Evolutionary conservation across 176 grass and related monocot genomes (phyloP).

Genomic region (Carex myosuroides): DNA sequence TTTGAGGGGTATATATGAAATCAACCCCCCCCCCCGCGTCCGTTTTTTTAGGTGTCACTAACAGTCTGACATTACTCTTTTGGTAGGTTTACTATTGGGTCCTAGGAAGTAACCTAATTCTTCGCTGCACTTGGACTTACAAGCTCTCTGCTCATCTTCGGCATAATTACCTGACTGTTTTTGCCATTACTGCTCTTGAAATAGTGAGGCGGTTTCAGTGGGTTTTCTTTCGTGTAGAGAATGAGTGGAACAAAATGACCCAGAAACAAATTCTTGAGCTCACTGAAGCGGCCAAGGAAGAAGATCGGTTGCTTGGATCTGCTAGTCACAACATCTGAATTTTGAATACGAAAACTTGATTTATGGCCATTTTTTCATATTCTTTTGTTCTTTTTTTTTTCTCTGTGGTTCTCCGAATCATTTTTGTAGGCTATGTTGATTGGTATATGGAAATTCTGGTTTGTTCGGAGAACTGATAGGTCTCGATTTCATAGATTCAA

Average conservation of each 20-base stretch:
- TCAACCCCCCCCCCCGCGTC: too few relatives aligned
- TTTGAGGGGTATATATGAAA: too few relatives aligned
- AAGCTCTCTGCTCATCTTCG: slow-evolving; percentile 97
- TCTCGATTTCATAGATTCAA: not conserved
- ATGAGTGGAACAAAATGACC: slow-evolving; percentile 96
- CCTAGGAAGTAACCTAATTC: slow-evolving; percentile 77
- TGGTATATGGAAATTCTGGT: not conserved
- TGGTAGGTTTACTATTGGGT: slow-evolving; percentile 84
- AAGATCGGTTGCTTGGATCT: slow-evolving; percentile 60
- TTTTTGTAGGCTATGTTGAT: slow-evolving; percentile 4
- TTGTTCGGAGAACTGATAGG: slow-evolving; percentile 4
- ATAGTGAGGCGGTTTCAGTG: slow-evolving; percentile 86
- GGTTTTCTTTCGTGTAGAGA: slow-evolving; percentile 96
- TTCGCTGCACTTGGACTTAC: slow-evolving; percentile 96
- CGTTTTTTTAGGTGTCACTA: not conserved
- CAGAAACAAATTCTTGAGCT: slow-evolving; percentile 66
- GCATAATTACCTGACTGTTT: slow-evolving; percentile 92
- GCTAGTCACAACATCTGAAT: slow-evolving; percentile 50
- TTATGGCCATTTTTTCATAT: not conserved
- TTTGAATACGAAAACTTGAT: slow-evolving; percentile 8
- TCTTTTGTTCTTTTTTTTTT: slow-evolving; percentile 22
- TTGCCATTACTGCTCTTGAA: slow-evolving; percentile 71
- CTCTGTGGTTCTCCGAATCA: slow-evolving; percentile 1
- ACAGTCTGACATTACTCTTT: not conserved
- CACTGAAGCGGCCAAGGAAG: slow-evolving; percentile 47